Base-by-base conservation (phyloP, 305 asterid genomes). In the Plantago lanceolata region DNA sequence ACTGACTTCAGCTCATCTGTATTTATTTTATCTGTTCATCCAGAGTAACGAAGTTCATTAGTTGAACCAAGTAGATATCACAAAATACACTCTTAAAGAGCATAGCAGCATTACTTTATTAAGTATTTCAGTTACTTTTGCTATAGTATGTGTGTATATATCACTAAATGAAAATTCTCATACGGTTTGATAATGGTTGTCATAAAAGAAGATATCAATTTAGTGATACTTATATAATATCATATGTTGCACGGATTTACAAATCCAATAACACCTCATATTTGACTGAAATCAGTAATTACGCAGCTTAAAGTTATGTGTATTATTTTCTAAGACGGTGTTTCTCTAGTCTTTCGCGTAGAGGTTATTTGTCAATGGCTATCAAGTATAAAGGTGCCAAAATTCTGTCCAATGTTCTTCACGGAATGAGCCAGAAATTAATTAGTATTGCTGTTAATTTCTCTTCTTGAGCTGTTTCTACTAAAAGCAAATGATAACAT, bases 281-380 rank as follows among this genome's bases (percentile, higher is more conserved):
- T 11, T 40, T 40, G 45, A 40, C 15, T 40, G 45, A 40, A 40
- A 40, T 11, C 14, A 40, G 13, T 40, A 40, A 9, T 8, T 40
- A 2, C 45, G 1, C 45, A 35, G 45, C 45, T 40, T 9, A 40
- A 40, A 40, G 3, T 1, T 40, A 2, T 9, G 2, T 40, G 45
- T 11, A 40, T 40, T 40, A 8, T 37, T 40, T 33, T 40, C 16
- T 40, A 40, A 40, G 45, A 40, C 11, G 45, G 14, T 11, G 45
- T 9, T 40, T 40, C 45, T 11, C 16, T 1, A 40, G 45, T 40
- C 2, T 9, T 40, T 40, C 15, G 13, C 3, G 44, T 40, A 3
- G 15, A 40, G 68, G 69, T 62, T 57, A 35, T n/a, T 61, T 31
- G 15, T 48, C 48, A 53, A 51, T n/a, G 37, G 44, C 53, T 52